Evolutionary conservation across 345 rosid genomes (phyloP).

Genomic region (Eucalyptus viminalis): DNA sequence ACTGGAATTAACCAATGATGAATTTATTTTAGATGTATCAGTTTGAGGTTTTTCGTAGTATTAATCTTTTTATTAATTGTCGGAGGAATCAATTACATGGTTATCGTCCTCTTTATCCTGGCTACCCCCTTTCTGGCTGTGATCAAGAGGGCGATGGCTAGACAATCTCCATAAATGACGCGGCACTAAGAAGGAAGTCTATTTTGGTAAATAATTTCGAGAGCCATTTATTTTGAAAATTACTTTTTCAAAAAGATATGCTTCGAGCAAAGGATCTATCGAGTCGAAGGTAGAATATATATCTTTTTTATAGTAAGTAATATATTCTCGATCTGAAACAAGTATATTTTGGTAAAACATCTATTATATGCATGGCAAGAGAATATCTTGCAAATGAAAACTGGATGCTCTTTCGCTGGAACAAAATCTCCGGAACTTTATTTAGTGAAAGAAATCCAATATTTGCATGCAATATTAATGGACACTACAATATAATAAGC

Average conservation of each 20-base stretch:
- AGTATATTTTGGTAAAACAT: background rate
- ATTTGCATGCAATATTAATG: background rate
- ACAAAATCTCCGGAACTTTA: background rate
- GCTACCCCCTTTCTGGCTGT: background rate
- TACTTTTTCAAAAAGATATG: background rate
- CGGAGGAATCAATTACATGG: background rate
- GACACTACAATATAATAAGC: background rate
- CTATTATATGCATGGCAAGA: background rate
- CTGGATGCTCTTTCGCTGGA: background rate
- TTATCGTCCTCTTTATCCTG: background rate
- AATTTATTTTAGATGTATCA: no score
- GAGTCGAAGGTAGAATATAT: background rate
- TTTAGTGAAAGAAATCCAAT: background rate
- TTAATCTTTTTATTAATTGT: no score
- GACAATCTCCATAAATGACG: background rate
- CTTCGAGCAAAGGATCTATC: background rate
- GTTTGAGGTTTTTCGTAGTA: no score
- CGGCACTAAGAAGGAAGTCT: background rate
- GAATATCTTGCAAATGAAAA: background rate
- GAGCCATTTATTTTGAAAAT: background rate
- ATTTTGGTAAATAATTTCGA: background rate
- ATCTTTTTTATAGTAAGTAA: background rate
- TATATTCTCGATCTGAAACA: background rate
- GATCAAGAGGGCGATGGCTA: background rate
- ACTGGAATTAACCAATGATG: no score